Evolutionary conservation across 768 basidiomycete species (phyloP).

Genomic region (Boletales sp.): DNA sequence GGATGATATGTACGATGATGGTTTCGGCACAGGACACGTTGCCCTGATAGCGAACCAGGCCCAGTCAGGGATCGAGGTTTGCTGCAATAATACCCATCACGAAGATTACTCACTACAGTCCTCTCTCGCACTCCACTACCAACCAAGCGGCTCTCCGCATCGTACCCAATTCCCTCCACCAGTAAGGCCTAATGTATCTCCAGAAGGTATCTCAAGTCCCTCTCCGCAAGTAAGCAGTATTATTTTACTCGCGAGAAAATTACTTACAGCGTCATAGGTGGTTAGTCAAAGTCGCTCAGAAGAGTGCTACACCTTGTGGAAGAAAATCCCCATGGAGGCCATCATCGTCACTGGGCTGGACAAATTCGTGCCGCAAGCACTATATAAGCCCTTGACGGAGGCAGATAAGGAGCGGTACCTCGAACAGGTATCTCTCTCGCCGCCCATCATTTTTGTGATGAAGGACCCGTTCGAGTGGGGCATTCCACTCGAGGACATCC

Average conservation of each 20-base stretch:
- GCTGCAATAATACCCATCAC: too few species aligned
- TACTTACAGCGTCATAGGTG: conserved; percentile 1
- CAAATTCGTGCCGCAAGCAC: conserved; percentile 58
- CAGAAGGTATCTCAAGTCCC: background rate
- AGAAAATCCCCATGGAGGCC: conserved; percentile 2
- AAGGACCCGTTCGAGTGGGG: conserved; percentile 54
- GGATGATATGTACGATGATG: background rate
- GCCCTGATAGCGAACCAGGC: background rate
- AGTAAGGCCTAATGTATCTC: background rate
- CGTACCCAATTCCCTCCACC: background rate
- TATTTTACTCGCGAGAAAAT: background rate
- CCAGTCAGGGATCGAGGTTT: too few species aligned
- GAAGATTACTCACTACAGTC: too few species aligned
- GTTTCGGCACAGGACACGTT: background rate
- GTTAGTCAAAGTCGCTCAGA: conserved; percentile 3
- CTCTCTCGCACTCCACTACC: too few species aligned
- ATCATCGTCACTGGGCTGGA: conserved; percentile 31
- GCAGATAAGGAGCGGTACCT: conserved; percentile 72
- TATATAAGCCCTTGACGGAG: conserved; percentile 69
- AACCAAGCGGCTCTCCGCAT: too few species aligned
- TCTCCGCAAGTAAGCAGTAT: conserved; percentile 2
- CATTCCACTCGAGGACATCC: conserved; percentile 55
- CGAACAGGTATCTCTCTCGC: conserved; percentile 57
- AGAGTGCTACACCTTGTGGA: conserved; percentile 17
- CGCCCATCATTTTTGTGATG: conserved; percentile 58